These are phyloP conservation scores for Microcyclospora pomicola DNA, from an alignment of 2,329 filamentous ascomycete species.

Conservation along the genomic window DNA sequence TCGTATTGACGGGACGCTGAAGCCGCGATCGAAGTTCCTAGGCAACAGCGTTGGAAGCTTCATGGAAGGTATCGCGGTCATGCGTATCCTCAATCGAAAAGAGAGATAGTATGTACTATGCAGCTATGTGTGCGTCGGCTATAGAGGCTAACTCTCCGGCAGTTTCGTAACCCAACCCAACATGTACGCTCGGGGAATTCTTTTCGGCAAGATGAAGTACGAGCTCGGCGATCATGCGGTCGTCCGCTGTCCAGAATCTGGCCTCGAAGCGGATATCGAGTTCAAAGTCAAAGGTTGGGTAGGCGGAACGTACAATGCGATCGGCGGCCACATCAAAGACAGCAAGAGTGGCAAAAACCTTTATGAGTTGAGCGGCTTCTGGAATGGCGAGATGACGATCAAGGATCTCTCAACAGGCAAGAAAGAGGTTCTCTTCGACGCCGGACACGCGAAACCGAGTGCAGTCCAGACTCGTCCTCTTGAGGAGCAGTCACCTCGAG, in stretches of 20 bases:
- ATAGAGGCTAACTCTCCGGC: conserved; percentile 2
- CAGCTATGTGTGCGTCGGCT: too few species aligned
- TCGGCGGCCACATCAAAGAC: conserved; percentile 81
- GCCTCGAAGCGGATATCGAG: conserved; percentile 79
- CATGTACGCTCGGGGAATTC: conserved; percentile 94
- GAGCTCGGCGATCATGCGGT: conserved; percentile 94
- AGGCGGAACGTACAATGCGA: conserved; percentile 88
- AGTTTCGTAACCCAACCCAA: conserved; percentile 93
- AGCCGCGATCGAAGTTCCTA: conserved; percentile 86
- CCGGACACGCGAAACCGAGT: conserved; percentile 61
- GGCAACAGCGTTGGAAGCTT: conserved; percentile 95
- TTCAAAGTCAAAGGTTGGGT: conserved; percentile 99
- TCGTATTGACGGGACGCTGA: conserved; percentile 86
- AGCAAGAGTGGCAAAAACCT: conserved; percentile 73
- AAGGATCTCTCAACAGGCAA: conserved; percentile 75
- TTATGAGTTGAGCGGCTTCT: conserved; percentile 84
- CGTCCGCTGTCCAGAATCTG: conserved; percentile 77
- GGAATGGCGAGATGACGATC: conserved; percentile 90
- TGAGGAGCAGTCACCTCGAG: conserved; percentile 74
- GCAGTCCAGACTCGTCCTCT: conserved; percentile 61
- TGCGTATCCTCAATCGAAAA: conserved; percentile 69
- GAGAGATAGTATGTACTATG: conserved; percentile 66
- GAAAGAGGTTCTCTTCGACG: conserved; percentile 82
- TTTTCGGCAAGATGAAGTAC: conserved; percentile 99
- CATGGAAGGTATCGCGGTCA: conserved; percentile 91